Evolutionary conservation across 352 stramenopile genomes (phyloP).

Genomic region (Phytophthora pisi): DNA sequence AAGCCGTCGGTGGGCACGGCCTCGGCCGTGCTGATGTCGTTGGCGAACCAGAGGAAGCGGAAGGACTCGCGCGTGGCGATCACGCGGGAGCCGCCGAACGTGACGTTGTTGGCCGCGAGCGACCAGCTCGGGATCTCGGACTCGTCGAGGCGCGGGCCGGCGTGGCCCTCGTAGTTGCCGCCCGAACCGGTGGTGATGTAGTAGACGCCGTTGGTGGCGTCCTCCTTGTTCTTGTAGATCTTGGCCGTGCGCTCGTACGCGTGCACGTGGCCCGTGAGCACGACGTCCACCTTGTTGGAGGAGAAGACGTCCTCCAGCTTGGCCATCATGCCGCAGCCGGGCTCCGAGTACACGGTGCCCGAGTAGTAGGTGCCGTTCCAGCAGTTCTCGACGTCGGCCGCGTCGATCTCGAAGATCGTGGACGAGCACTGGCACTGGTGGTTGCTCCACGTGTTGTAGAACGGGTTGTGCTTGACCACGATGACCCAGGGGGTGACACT

Average conservation of each 20-base stretch:
- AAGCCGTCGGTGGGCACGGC: conserved; percentile 52
- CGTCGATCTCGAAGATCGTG: conserved; percentile 46
- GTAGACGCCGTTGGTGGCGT: conserved; percentile 45
- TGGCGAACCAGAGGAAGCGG: conserved; percentile 54
- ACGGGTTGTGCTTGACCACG: conserved; percentile 76
- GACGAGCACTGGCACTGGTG: conserved; percentile 61
- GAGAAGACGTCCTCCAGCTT: conserved; percentile 53
- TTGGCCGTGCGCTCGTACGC: conserved; percentile 54
- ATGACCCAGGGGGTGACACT: conserved; percentile 81
- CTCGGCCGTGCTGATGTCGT: conserved; percentile 38
- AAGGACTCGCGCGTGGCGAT: conserved; percentile 53
- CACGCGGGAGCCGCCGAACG: conserved; percentile 51
- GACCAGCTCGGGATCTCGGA: conserved; percentile 48
- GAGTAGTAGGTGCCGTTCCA: conserved; percentile 57
- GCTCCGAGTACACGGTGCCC: conserved; percentile 40
- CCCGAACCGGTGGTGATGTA: conserved; percentile 53
- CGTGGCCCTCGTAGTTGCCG: conserved; percentile 62
- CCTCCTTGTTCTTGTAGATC: conserved; percentile 59
- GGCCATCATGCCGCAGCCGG: conserved; percentile 52
- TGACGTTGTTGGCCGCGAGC: conserved; percentile 44
- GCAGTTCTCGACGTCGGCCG: conserved; percentile 41
- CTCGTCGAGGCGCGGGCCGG: conserved; percentile 35
- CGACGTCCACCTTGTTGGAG: conserved; percentile 43
- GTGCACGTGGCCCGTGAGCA: conserved; percentile 61
- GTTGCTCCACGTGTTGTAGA: conserved; percentile 66